Conservation (phyloP, 2,329 filamentous ascomycete species). For the Claviceps citrina region DNA sequence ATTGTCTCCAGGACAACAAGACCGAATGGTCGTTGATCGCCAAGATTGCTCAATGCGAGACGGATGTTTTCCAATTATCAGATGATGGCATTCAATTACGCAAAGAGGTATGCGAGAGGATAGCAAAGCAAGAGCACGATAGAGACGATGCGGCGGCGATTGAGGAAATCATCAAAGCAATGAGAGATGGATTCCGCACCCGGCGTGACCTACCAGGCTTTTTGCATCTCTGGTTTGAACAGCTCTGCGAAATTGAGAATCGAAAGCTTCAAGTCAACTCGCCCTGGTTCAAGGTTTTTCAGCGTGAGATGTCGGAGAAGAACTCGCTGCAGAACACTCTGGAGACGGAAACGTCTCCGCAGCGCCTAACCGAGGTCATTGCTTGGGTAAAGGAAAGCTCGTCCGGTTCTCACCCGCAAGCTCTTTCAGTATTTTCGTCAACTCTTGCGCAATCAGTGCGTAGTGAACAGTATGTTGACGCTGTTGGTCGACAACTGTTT, state of each 20-base stretch:
- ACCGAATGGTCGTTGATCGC: constrained; percentile 30
- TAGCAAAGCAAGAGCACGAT: constrained; percentile 11
- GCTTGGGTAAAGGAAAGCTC: constrained; percentile 25
- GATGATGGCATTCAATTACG: constrained; percentile 25
- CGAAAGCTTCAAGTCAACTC: constrained; percentile 13
- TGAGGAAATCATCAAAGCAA: constrained; percentile 23
- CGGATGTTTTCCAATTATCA: constrained; percentile 29
- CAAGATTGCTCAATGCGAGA: constrained; percentile 27
- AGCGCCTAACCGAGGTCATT: constrained; percentile 29
- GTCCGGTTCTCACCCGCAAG: constrained; percentile 16
- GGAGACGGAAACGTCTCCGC: constrained; percentile 28
- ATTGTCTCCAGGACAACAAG: constrained; percentile 20
- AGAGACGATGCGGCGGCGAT: constrained; percentile 12
- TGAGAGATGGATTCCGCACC: constrained; percentile 29
- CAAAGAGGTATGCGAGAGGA: constrained; percentile 23
- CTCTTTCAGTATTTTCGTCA: constrained; percentile 27
- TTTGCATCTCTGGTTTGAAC: constrained; percentile 30
- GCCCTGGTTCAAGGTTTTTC: constrained; percentile 19
- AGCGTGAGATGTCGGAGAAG: constrained; percentile 6
- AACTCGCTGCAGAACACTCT: constrained; percentile 15
- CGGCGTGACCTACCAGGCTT: constrained; percentile 30
- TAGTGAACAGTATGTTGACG: constrained; percentile 28
- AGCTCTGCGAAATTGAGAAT: constrained; percentile 22
- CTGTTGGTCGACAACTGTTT: constrained; percentile 23
- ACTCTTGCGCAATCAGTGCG: constrained; percentile 27